Evolutionary conservation across 2,329 filamentous ascomycete species (phyloP).

Genomic region (Fusarium metavorans): DNA sequence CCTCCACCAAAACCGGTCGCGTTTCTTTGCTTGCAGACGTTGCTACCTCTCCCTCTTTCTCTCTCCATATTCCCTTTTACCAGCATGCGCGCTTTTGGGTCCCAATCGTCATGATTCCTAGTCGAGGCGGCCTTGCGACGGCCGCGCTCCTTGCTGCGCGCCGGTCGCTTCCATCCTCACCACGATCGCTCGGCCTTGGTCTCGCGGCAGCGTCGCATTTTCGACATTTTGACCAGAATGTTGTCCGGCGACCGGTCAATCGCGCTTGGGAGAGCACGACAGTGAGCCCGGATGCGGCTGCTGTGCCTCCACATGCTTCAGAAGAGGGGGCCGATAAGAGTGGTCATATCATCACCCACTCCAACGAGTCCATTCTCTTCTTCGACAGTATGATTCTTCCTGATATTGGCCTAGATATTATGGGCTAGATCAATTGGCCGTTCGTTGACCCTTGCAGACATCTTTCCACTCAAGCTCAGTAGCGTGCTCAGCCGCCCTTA

Average conservation of each 20-base stretch:
- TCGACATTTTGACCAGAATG: conserved; percentile 17
- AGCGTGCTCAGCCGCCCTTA: conserved; percentile 60
- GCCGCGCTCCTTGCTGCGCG: conserved; percentile 40
- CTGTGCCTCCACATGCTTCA: conserved; percentile 18
- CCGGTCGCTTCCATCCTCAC: conserved; percentile 32
- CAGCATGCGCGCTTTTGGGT: conserved; percentile 24
- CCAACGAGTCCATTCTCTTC: conserved; percentile 88
- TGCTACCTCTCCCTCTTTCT: background rate
- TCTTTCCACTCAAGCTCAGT: conserved; percentile 83
- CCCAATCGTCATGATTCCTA: conserved; percentile 45
- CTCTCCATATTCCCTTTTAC: background rate
- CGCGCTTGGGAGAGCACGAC: conserved; percentile 45
- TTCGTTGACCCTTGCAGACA: conserved; percentile 63
- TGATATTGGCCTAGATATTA: background rate
- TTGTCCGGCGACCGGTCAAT: conserved; percentile 5
- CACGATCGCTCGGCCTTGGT: conserved; percentile 17
- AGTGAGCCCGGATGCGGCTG: conserved; percentile 24
- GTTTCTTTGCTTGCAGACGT: background rate
- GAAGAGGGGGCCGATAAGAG: conserved; percentile 70
- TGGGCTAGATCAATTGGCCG: background rate
- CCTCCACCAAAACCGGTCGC: background rate
- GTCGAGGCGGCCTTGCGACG: conserved; percentile 36
- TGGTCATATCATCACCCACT: conserved; percentile 82
- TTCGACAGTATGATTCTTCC: conserved; percentile 77
- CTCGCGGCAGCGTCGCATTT: conserved; percentile 22